Conservation (phyloP, 2,329 filamentous ascomycete genomes). For the Trichoderma cornu-damae region DNA sequence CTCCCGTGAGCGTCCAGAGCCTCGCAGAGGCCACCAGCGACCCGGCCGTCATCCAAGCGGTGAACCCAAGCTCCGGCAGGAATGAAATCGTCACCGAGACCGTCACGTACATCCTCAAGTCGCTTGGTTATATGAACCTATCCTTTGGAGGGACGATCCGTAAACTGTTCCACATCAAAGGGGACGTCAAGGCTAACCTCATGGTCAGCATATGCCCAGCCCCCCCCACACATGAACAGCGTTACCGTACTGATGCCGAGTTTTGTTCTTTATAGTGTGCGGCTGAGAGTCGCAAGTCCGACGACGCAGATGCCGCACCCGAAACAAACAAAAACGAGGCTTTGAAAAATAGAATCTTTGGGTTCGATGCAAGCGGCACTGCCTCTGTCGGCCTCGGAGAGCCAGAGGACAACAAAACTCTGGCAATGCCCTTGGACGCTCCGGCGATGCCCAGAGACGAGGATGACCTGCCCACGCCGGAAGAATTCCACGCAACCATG, state of each 20-base stretch:
- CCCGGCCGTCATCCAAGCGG: not conserved
- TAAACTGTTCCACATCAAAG: not conserved
- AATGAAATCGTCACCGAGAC: not conserved
- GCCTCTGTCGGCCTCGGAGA: not conserved
- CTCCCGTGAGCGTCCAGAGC: not conserved
- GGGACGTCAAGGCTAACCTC: not conserved
- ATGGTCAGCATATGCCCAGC: not conserved
- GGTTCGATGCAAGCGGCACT: not conserved
- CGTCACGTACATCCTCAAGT: not conserved
- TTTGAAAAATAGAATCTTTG: not conserved
- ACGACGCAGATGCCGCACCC: not conserved
- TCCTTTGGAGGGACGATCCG: not conserved
- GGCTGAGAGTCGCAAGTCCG: not conserved
- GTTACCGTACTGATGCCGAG: not conserved
- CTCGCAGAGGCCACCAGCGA: not conserved
- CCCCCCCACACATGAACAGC: not conserved
- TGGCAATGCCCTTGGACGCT: no score
- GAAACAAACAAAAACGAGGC: not conserved
- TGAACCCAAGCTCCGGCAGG: not conserved
- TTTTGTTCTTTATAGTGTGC: not conserved
- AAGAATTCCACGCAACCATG: constrained; percentile 6
- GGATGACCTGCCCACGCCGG: no score
- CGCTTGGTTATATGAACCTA: not conserved
- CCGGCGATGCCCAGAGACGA: no score
- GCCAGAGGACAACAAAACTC: no score